These are phyloP conservation scores for Lodderomyces oxycetoniae DNA, from an alignment of 1,139 yeast species.

Conservation along the genomic window DNA sequence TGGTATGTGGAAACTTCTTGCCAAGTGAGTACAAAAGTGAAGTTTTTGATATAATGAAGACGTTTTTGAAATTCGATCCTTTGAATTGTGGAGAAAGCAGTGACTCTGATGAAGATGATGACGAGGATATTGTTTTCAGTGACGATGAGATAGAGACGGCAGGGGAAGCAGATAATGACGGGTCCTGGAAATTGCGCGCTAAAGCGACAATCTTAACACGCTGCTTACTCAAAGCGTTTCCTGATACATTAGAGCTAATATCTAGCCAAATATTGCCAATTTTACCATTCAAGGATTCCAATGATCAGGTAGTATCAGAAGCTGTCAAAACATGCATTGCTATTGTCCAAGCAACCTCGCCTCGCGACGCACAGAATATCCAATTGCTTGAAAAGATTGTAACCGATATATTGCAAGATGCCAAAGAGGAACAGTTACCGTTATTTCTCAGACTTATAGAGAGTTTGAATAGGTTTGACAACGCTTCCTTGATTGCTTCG, in stretches of 20 bases:
- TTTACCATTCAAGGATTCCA: constrained; percentile 31
- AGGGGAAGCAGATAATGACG: constrained; percentile 41
- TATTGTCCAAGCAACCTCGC: constrained; percentile 21
- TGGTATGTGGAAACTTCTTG: constrained; percentile 14
- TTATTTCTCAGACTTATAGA: constrained; percentile 26
- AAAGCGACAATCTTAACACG: constrained; percentile 46
- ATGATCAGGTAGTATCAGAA: constrained; percentile 37
- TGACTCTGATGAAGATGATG: constrained; percentile 44
- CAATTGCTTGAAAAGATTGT: constrained; percentile 16
- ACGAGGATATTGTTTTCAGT: constrained; percentile 34
- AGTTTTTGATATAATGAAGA: constrained; percentile 18
- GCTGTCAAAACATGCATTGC: constrained; percentile 30
- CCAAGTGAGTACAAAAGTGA: constrained; percentile 12
- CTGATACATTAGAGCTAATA: constrained; percentile 17
- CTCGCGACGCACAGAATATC: constrained; percentile 12
- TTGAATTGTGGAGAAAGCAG: constrained; percentile 28
- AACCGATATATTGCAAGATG: constrained; percentile 8
- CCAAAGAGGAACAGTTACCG: constrained; percentile 22
- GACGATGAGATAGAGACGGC: constrained; percentile 20
- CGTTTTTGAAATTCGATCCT: constrained; percentile 57
- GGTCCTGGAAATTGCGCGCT: constrained; percentile 67
- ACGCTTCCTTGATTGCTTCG: constrained; percentile 17
- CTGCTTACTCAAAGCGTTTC: constrained; percentile 33
- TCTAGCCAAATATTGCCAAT: constrained; percentile 8
- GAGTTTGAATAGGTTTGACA: constrained; percentile 21